These are phyloP conservation scores for Rhizopus stolonifer DNA, from an alignment of 371 early-diverging fungal genomes.

Conservation along the genomic window DNA sequence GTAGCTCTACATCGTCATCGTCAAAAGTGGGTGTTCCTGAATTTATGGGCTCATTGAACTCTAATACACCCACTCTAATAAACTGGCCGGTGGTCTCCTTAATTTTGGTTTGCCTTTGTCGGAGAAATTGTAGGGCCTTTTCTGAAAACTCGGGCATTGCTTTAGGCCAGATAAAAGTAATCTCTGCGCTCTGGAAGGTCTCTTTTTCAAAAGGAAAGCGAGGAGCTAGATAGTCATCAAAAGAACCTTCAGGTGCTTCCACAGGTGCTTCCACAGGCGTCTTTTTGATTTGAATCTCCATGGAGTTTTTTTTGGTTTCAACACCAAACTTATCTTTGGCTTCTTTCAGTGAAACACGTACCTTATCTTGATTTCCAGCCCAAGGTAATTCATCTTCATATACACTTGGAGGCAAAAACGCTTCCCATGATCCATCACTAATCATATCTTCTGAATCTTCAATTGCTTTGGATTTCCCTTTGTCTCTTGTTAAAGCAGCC, in stretches of 20 bases:
- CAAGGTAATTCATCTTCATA: background rate
- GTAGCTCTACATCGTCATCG: background rate
- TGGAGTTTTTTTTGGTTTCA: too few relatives aligned
- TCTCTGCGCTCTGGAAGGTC: background rate
- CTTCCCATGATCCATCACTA: slow-evolving; percentile 4
- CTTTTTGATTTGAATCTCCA: too few relatives aligned
- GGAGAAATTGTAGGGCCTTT: slow-evolving; percentile 2
- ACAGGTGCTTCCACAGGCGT: background rate
- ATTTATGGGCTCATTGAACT: background rate
- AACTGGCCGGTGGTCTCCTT: slow-evolving; percentile 13
- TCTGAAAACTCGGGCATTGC: slow-evolving; percentile 6
- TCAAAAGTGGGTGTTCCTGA: background rate
- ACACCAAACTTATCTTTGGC: background rate
- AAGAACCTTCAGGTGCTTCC: background rate
- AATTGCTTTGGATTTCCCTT: background rate
- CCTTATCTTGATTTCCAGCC: background rate
- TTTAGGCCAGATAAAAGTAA: slow-evolving; percentile 2
- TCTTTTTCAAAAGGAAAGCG: slow-evolving; percentile 15
- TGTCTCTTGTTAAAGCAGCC: background rate
- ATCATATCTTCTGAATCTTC: background rate
- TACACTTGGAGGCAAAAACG: slow-evolving; percentile 6
- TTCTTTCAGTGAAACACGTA: too few relatives aligned
- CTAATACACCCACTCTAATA: background rate
- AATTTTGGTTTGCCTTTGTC: slow-evolving; percentile 8
- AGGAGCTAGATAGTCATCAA: slow-evolving; percentile 10